Percentiles rank a stretch among this genome's conserved stretches.
phyloP scores from a whole-genome alignment of 2,329 filamentous ascomycete genomes.

The Plenodomus biglobosus region DNA sequence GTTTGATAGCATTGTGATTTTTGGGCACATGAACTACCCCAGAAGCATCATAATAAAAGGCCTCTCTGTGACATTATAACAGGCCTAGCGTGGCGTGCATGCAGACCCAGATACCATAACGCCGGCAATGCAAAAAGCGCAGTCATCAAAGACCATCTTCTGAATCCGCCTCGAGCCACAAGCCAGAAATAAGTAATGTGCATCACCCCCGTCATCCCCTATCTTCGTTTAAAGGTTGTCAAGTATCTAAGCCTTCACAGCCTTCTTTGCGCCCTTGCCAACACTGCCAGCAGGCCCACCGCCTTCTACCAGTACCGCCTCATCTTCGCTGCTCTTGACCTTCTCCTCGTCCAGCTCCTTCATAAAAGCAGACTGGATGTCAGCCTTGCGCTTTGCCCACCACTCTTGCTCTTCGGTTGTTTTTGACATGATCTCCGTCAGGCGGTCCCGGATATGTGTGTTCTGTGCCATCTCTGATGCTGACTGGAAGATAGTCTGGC shows the following conservation, averaged over 20 bases:
- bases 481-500: slow-evolving; percentile 92
- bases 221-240: slow-evolving; percentile 6
- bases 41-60: not conserved
- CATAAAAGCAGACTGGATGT: slow-evolving; percentile 76
- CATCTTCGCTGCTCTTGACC: slow-evolving; percentile 25
- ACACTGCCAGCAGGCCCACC: slow-evolving; percentile 5
- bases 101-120: slow-evolving; percentile 1
- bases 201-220: not conserved
- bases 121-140: slow-evolving; percentile 2
- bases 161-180: not conserved
- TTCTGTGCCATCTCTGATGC: slow-evolving; percentile 96
- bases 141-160: not conserved
- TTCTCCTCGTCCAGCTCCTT: slow-evolving; percentile 73
- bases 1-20: slow-evolving; percentile 40
- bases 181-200: not conserved
- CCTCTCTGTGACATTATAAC: not conserved
- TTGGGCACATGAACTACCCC: slow-evolving; percentile 18
- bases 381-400: slow-evolving; percentile 83
- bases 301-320: slow-evolving; percentile 18
- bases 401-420: slow-evolving; percentile 76
- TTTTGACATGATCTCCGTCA: slow-evolving; percentile 74
- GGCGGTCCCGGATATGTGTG: slow-evolving; percentile 69
- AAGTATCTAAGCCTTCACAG: slow-evolving; percentile 31
- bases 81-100: not conserved
- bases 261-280: slow-evolving; percentile 6